Evolutionary conservation across 768 basidiomycete species (phyloP).

Genomic region (Psilocybe subaeruginosa): DNA sequence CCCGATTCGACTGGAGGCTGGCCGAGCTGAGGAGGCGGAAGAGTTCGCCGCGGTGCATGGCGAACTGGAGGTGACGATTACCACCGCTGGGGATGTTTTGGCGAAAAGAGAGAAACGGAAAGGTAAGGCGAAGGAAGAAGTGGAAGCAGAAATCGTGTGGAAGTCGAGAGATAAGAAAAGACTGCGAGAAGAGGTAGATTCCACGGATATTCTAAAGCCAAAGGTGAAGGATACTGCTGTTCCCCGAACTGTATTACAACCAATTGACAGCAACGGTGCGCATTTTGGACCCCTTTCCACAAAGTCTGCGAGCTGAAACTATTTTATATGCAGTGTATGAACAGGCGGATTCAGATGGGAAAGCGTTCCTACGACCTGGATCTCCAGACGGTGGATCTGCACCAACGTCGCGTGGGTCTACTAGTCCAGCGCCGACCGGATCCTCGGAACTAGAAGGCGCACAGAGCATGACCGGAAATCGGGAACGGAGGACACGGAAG

Average conservation of each 20-base stretch:
- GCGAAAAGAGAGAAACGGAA: slow-evolving; percentile 52
- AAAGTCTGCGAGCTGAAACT: no score
- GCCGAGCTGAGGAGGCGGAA: slow-evolving; percentile 62
- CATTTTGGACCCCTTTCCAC: neutral
- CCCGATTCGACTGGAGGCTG: slow-evolving; percentile 58
- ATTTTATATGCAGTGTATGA: slow-evolving; percentile 20
- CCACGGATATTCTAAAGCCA: slow-evolving; percentile 41
- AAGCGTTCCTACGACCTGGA: slow-evolving; percentile 24
- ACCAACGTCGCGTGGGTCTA: slow-evolving; percentile 52
- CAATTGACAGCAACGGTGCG: slow-evolving; percentile 47
- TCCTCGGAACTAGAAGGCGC: slow-evolving; percentile 29
- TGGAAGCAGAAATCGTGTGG: slow-evolving; percentile 18
- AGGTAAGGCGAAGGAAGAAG: slow-evolving; percentile 45
- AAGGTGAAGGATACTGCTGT: slow-evolving; percentile 71
- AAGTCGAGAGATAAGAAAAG: slow-evolving; percentile 25
- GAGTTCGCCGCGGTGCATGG: slow-evolving; percentile 38
- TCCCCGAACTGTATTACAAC: slow-evolving; percentile 46
- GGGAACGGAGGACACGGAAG: slow-evolving; percentile 66
- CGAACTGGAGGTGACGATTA: slow-evolving; percentile 35
- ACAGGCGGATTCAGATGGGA: slow-evolving; percentile 17
- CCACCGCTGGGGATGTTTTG: slow-evolving; percentile 30
- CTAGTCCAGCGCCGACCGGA: slow-evolving; percentile 42
- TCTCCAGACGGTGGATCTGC: slow-evolving; percentile 27
- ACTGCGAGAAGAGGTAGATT: slow-evolving; percentile 30
- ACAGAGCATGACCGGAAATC: slow-evolving; percentile 38